Base-by-base conservation (phyloP, 768 basidiomycete genomes). In the Naganishia vaughanmartiniae region DNA sequence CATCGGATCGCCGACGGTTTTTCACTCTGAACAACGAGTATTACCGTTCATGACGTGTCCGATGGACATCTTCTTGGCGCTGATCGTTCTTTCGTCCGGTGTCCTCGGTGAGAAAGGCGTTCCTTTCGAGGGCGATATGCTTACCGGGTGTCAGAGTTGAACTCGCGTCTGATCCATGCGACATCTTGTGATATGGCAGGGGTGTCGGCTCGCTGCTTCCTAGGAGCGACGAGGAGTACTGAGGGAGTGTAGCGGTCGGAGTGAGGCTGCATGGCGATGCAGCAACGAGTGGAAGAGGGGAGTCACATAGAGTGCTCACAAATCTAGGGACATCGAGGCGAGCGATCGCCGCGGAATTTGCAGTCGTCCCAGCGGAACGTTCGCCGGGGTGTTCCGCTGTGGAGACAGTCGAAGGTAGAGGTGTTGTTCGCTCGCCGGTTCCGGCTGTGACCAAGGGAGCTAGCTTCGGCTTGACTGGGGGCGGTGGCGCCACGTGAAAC, bases 201-300 rank as follows among this genome's bases (percentile, higher is more conserved):
- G 34, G 57, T 6, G 57, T 58, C 17, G 57, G 21, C 21, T 34
- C 57, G 33, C 39, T 33, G 14, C 57, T 58, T 9, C 57, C 57
- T 10, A 58, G 7, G 1, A 58, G 21, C 3, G 57, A 58, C 14
- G 57, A 31, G 7, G 14, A n/a, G 42, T 15, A 42, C 39, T 21
- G 21, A 21, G 57, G 12, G n/a, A 58, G 34, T 1, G 57, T 58
- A 12, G 34, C 57, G n/a, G 57, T 58, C 34, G 57, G 57, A 21
- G 57, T 58, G 9, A 36, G n/a, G 34, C 57, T 58, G 57, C 24
- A 24, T 24, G 57, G 57, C 33, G 31, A 58, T 39, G 15, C 57
- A 4, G 34, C 57, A 58, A 19, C 57, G 2, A 58, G 12, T 1
- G 34, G 28, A 7, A 58, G 33, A 12, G 33, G 21, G 1, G 31